These are phyloP conservation scores for Canna indica DNA, from an alignment of 176 grass and related monocot genomes.

Conservation along the genomic window DNA sequence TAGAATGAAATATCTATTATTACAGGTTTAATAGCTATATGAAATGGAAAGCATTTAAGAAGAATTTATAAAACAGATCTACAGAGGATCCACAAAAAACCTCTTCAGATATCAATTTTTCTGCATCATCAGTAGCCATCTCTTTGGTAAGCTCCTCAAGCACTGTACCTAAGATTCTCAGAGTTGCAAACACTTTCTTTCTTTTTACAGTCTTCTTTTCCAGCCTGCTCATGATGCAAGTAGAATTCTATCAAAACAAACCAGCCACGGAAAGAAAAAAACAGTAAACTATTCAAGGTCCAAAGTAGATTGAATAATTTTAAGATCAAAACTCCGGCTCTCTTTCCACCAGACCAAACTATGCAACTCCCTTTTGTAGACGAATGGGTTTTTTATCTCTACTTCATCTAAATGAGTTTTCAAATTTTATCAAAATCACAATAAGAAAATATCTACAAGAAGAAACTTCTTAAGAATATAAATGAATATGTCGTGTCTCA, in stretches of 20 bases:
- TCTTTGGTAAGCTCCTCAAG: conserved; percentile 75
- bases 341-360: too few relatives aligned
- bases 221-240: conserved; percentile 40
- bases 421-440: too few relatives aligned
- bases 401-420: too few relatives aligned
- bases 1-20: neutral
- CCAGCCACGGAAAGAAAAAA: neutral
- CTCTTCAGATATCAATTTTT: conserved; percentile 86
- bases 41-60: neutral
- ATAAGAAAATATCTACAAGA: too few relatives aligned
- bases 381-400: too few relatives aligned
- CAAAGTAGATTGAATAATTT: too few relatives aligned
- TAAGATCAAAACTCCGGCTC: too few relatives aligned
- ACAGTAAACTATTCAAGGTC: conserved; percentile 16
- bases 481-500: too few relatives aligned
- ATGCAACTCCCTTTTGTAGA: too few relatives aligned
- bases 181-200: conserved; percentile 79
- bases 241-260: neutral
- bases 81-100: conserved; percentile 28
- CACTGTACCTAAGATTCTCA: conserved; percentile 79
- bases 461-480: too few relatives aligned
- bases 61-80: neutral
- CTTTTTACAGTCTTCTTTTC: conserved; percentile 77
- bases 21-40: neutral
- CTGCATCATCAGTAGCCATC: conserved; percentile 62